Percentiles rank a stretch among this genome's conserved stretches.
Evolutionary conservation across 768 basidiomycete species (phyloP).

Genomic region (Boletus subcaerulescens): DNA sequence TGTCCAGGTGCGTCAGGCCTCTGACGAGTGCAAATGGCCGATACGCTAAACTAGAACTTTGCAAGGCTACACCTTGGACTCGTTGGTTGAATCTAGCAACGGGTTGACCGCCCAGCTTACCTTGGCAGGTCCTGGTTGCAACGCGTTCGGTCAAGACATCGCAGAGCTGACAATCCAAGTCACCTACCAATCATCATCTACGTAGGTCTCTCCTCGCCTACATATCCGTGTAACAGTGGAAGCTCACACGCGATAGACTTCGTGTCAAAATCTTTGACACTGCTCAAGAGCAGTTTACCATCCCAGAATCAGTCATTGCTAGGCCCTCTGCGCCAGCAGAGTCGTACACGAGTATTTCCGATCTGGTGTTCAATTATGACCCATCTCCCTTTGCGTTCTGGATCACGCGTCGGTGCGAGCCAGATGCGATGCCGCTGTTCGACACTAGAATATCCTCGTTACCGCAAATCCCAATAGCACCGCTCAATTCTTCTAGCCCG

Average conservation of each 20-base stretch:
- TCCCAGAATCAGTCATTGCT: constrained; percentile 52
- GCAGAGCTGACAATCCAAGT: constrained; percentile 56
- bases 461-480: constrained; percentile 52
- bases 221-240: not conserved
- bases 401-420: constrained; percentile 65
- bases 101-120: constrained; percentile 54
- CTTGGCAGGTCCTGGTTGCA: constrained; percentile 54
- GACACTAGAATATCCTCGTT: constrained; percentile 65
- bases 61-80: constrained; percentile 51
- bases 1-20: constrained; percentile 25
- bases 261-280: constrained; percentile 67
- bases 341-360: constrained; percentile 42
- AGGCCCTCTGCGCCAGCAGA: constrained; percentile 36
- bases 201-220: constrained; percentile 31
- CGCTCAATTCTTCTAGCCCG: constrained; percentile 46
- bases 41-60: not conserved
- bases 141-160: constrained; percentile 62
- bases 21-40: not conserved
- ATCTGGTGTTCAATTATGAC: constrained; percentile 66
- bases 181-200: constrained; percentile 53
- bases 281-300: constrained; percentile 56
- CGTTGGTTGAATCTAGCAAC: constrained; percentile 37
- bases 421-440: constrained; percentile 54
- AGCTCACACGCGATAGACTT: constrained; percentile 38
- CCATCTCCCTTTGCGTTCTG: constrained; percentile 70